A percentile compares a stretch with the other conserved stretches of the same genome.
Conservation (phyloP, 164 flowering plant genomes). For the Buxus sempervirens region DNA sequence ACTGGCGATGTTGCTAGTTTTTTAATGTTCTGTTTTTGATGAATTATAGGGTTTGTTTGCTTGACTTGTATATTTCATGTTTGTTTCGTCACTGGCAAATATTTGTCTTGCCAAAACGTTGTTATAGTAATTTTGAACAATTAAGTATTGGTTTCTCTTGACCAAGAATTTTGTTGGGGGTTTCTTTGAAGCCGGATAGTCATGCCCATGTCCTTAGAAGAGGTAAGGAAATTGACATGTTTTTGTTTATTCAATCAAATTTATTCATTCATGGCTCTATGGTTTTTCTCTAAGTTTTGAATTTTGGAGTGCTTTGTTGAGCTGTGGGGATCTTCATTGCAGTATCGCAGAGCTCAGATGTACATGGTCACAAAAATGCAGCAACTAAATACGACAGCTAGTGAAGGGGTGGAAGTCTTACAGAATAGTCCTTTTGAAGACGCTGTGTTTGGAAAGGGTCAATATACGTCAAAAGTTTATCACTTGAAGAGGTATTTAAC, state of each 20-base stretch:
- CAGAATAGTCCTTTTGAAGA: constrained; percentile 55
- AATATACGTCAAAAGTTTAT: constrained; percentile 61
- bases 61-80: too few species aligned
- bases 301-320: background rate
- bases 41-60: background rate
- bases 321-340: constrained; percentile 19
- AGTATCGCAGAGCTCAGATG: constrained; percentile 70
- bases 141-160: constrained; percentile 17
- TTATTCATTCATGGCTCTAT: too few species aligned
- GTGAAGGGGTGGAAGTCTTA: constrained; percentile 65
- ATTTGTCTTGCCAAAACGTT: background rate
- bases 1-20: too few species aligned
- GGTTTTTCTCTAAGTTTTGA: too few species aligned
- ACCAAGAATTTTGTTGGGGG: too few species aligned
- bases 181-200: constrained; percentile 43
- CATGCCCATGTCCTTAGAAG: constrained; percentile 58
- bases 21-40: too few species aligned
- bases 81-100: background rate
- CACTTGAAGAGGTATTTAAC: constrained; percentile 53
- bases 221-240: constrained; percentile 26
- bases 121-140: background rate
- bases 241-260: background rate
- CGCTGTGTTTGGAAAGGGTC: constrained; percentile 55
- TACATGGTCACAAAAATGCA: constrained; percentile 74
- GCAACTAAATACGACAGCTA: constrained; percentile 44